phyloP scores from a whole-genome alignment of 1,284 basidiomycete genomes.

The Apiotrichum gracile region DNA sequence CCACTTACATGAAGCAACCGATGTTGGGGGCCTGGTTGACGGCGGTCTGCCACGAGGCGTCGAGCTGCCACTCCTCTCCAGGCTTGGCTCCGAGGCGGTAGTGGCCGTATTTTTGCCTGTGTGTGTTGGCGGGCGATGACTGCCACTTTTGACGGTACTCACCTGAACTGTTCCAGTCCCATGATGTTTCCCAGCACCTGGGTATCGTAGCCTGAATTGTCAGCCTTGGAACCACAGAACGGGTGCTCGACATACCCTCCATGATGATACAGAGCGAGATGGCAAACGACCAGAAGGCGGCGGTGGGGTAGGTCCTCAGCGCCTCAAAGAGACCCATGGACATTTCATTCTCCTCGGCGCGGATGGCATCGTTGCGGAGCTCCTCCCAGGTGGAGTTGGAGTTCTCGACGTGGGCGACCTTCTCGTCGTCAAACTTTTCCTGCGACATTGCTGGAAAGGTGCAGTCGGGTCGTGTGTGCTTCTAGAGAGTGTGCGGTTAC shows the following conservation, averaged over 20 bases:
- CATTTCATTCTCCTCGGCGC: conserved; percentile 13
- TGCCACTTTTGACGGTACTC: too few species aligned
- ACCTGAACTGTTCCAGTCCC: conserved; percentile 10
- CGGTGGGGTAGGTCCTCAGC: conserved; percentile 12
- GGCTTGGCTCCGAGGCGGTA: background rate
- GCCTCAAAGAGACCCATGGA: conserved; percentile 10
- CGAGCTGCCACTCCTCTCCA: conserved; percentile 1
- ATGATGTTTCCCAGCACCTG: conserved; percentile 9
- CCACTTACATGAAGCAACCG: conserved; percentile 22
- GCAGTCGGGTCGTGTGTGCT: background rate
- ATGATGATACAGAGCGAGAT: conserved; percentile 13
- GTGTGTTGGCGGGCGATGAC: too few species aligned
- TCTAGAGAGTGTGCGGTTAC: background rate
- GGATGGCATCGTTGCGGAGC: conserved; percentile 13
- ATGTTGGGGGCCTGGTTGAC: conserved; percentile 14
- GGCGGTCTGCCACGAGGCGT: conserved; percentile 16
- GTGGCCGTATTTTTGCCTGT: too few species aligned
- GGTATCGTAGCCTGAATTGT: conserved; percentile 8
- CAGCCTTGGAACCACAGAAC: background rate
- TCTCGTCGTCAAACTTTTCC: background rate
- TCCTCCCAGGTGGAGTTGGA: background rate
- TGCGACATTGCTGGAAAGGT: background rate
- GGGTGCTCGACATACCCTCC: background rate
- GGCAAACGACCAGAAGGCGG: conserved; percentile 16
- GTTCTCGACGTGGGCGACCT: background rate